These are phyloP conservation scores for Cryphonectria japonica DNA, from an alignment of 2,329 filamentous ascomycete genomes.

Conservation along the genomic window DNA sequence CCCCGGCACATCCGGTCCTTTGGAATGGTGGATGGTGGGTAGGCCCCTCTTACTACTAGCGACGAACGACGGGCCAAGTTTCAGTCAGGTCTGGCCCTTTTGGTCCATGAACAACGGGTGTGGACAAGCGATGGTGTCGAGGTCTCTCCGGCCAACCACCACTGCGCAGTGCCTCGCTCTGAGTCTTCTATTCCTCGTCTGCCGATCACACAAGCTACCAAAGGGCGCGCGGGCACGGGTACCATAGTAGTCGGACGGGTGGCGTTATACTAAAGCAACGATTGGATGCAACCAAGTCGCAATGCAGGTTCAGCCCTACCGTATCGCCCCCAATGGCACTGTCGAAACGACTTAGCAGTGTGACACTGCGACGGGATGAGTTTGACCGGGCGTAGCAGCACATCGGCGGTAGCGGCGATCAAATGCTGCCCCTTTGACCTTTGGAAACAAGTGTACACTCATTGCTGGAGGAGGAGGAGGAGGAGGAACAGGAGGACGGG, in stretches of 20 bases:
- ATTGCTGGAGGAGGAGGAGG: neutral
- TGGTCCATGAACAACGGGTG: neutral
- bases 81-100: neutral
- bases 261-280: slow-evolving; percentile 3
- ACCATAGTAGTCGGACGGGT: slow-evolving; percentile 1
- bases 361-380: neutral
- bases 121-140: neutral
- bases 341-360: neutral
- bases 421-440: neutral
- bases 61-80: neutral
- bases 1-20: neutral
- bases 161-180: neutral
- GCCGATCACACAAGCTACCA: neutral
- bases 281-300: neutral
- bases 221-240: neutral
- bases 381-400: neutral
- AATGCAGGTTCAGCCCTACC: slow-evolving; percentile 20
- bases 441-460: neutral
- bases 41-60: neutral
- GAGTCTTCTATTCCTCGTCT: neutral
- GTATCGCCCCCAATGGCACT: slow-evolving; percentile 17
- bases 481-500: neutral
- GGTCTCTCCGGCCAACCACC: neutral
- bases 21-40: neutral
- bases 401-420: neutral